A percentile compares a stretch with the other conserved stretches of the same genome.
phyloP scores from a whole-genome alignment of 495 filamentous ascomycete genomes.

The Rhizodiscina lignyota region DNA sequence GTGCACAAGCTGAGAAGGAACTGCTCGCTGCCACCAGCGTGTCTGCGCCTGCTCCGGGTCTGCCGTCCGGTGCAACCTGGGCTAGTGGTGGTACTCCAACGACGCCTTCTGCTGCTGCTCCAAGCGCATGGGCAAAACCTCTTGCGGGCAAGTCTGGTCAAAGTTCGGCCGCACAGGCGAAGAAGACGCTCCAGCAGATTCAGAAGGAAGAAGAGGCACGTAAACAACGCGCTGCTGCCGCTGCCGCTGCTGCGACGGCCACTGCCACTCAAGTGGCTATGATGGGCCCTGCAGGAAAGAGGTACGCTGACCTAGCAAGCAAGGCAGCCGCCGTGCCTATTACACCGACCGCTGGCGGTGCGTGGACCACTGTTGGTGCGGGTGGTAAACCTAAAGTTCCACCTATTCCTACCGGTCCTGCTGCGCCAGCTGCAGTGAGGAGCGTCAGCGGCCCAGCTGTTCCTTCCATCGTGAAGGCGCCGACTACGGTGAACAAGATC shows the following conservation, averaged over 20 bases:
- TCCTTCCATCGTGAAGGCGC: conserved; percentile 24
- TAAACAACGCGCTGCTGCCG: conserved; percentile 49
- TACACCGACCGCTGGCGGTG: conserved; percentile 27
- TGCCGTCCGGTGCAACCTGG: conserved; percentile 86
- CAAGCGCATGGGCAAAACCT: conserved; percentile 50
- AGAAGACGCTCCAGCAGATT: conserved; percentile 91
- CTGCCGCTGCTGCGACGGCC: conserved; percentile 30
- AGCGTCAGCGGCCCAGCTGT: conserved; percentile 24
- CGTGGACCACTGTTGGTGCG: conserved; percentile 95
- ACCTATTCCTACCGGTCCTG: conserved; percentile 25
- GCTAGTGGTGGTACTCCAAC: conserved; percentile 52
- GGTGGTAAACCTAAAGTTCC: conserved; percentile 74
- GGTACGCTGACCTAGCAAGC: conserved; percentile 89
- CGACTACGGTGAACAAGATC: conserved; percentile 20
- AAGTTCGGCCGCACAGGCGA: conserved; percentile 30
- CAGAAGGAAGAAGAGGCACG: conserved; percentile 90
- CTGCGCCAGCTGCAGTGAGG: conserved; percentile 36
- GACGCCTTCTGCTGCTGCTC: conserved; percentile 31
- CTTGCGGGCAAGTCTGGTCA: conserved; percentile 40
- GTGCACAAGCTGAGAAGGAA: conserved; percentile 66
- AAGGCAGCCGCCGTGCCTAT: conserved; percentile 37
- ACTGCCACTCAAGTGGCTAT: conserved; percentile 25
- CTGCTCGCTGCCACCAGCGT: conserved; percentile 49
- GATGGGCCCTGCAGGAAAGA: conserved; percentile 45
- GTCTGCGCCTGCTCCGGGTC: conserved; percentile 43